Evolutionary conservation across 2,329 filamentous ascomycete species (phyloP).

Genomic region (Didymella lethalis): DNA sequence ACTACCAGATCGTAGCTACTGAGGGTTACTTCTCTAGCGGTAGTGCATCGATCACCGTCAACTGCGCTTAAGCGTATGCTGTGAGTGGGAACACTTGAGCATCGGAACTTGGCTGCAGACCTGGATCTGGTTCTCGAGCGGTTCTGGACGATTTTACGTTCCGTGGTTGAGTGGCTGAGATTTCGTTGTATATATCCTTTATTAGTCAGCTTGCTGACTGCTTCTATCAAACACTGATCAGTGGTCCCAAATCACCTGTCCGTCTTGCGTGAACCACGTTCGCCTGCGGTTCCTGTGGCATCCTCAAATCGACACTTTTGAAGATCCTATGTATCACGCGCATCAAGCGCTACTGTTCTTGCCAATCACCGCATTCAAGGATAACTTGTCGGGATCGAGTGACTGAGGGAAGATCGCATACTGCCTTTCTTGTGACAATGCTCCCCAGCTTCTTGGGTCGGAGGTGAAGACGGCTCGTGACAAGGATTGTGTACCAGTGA

Average conservation of each 20-base stretch:
- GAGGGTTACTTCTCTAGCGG: slow-evolving; percentile 64
- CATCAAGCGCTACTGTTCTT: not conserved
- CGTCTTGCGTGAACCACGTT: not conserved
- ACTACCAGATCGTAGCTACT: slow-evolving; percentile 59
- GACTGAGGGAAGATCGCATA: not conserved
- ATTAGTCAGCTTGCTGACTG: slow-evolving; percentile 4
- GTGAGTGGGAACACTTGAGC: not conserved
- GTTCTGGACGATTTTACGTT: not conserved
- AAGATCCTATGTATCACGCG: not conserved
- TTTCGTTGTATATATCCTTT: slow-evolving; percentile 15
- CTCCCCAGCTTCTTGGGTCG: not conserved
- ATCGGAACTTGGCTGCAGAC: slow-evolving; percentile 16
- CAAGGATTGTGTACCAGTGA: not conserved
- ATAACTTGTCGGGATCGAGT: not conserved
- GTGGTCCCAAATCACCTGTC: not conserved
- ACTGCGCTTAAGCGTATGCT: slow-evolving; percentile 31
- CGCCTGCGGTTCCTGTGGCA: not conserved
- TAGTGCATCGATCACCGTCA: slow-evolving; percentile 58
- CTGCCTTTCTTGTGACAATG: not conserved
- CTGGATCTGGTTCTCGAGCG: slow-evolving; percentile 1
- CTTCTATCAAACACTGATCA: slow-evolving; percentile 7
- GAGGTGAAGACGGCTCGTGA: not conserved
- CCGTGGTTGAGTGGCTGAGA: not conserved
- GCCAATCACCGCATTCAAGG: not conserved
- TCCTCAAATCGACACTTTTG: not conserved